Conservation (phyloP, 441 rosid genomes). For the Syzygium malaccense region DNA sequence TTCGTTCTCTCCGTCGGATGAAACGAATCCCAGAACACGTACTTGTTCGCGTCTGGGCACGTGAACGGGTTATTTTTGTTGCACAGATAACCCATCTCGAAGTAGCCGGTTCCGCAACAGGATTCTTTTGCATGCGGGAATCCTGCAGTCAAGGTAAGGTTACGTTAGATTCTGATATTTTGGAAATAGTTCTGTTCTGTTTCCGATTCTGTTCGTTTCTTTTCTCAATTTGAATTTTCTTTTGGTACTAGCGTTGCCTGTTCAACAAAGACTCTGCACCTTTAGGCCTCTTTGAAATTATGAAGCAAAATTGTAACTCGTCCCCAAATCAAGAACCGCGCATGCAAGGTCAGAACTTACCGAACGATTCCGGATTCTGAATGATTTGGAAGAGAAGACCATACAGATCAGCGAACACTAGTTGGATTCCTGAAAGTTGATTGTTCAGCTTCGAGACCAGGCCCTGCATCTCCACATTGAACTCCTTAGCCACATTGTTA, state of each 20-base stretch:
- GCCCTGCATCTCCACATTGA: constrained; percentile 26
- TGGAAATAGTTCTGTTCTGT: not conserved
- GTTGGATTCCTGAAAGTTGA: constrained; percentile 30
- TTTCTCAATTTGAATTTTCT: not conserved
- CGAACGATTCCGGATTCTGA: constrained; percentile 32
- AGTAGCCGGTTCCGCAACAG: constrained; percentile 53
- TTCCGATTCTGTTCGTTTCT: not conserved
- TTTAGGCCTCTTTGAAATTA: not conserved
- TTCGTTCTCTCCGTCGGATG: constrained; percentile 57
- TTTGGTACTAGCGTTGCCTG: not conserved
- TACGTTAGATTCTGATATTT: not conserved
- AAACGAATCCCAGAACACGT: constrained; percentile 58
- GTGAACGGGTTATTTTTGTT: constrained; percentile 32
- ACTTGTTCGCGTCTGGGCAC: constrained; percentile 39
- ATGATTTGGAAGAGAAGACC: constrained; percentile 31
- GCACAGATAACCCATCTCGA: constrained; percentile 55
- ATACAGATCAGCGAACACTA: constrained; percentile 32
- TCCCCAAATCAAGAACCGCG: not conserved
- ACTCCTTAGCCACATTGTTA: constrained; percentile 41
- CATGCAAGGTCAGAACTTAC: constrained; percentile 21
- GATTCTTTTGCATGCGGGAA: constrained; percentile 31
- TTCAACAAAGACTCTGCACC: not conserved
- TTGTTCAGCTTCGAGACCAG: constrained; percentile 18
- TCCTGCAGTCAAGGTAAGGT: constrained; percentile 18
- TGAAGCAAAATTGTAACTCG: not conserved